Percentiles rank a stretch among this genome's conserved stretches.
Conservation (phyloP, 2,329 filamentous ascomycete species). For the Ophiostoma populinum region DNA sequence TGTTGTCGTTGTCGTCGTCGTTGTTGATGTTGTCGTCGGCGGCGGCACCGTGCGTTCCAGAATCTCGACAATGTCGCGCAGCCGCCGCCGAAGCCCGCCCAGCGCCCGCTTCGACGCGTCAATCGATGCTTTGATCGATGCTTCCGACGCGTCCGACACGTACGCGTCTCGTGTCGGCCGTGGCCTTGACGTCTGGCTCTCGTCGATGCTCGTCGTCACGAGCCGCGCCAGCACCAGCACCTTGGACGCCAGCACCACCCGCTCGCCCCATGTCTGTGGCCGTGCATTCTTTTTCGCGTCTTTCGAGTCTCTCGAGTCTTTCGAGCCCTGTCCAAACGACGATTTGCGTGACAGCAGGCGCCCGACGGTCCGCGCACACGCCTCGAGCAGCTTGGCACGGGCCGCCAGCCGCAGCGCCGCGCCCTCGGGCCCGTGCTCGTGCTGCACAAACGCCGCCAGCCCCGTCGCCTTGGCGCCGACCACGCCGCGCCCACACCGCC, state of each 20-base stretch:
- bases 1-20: neutral
- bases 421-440: constrained; percentile 12
- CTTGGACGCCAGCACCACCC: constrained; percentile 46
- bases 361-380: constrained; percentile 31
- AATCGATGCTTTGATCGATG: constrained; percentile 23
- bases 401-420: constrained; percentile 20
- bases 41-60: constrained; percentile 7
- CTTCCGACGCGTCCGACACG: too few species aligned
- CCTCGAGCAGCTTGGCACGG: constrained; percentile 31
- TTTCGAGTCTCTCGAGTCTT: constrained; percentile 13
- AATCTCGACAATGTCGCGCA: constrained; percentile 51
- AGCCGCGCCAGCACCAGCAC: constrained; percentile 59
- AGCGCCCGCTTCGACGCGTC: constrained; percentile 48
- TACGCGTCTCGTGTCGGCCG: too few species aligned
- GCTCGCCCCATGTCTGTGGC: constrained; percentile 26
- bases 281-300: constrained; percentile 17
- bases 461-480: constrained; percentile 49
- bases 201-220: constrained; percentile 54
- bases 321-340: neutral
- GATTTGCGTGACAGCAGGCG: constrained; percentile 23
- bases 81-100: constrained; percentile 39
- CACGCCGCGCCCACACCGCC: constrained; percentile 55
- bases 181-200: neutral
- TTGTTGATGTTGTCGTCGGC: neutral
- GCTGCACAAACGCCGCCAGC: constrained; percentile 28